A percentile compares a stretch with the other conserved stretches of the same genome.
Conservation (phyloP, 257 asterid genomes). For the Craterostigma plantagineum region DNA sequence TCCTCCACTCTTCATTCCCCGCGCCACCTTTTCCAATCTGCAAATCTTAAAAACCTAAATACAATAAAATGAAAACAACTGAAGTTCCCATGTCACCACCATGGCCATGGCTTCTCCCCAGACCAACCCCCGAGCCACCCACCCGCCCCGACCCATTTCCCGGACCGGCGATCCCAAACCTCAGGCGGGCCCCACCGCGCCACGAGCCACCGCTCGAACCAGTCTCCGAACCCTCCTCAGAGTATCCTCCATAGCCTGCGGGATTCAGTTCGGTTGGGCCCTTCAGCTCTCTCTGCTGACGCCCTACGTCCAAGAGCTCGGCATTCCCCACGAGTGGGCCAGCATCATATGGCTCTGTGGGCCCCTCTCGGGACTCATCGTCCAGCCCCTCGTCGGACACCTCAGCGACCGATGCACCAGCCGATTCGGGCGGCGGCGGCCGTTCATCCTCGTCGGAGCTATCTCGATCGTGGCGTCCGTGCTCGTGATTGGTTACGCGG, state of each 20-base stretch:
- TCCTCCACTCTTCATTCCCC: too few relatives aligned
- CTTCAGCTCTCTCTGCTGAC: constrained; percentile 50
- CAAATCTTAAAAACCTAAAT: too few relatives aligned
- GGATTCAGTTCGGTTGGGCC: constrained; percentile 97
- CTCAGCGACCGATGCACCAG: constrained; percentile 48
- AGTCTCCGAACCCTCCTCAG: constrained; percentile 43
- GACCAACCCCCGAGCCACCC: too few relatives aligned
- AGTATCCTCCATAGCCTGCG: constrained; percentile 71
- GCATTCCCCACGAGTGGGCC: constrained; percentile 62
- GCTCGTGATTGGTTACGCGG: constrained; percentile 33
- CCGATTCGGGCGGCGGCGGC: constrained; percentile 54
- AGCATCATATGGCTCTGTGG: constrained; percentile 81
- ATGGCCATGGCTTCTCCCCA: too few relatives aligned
- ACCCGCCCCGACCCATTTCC: too few relatives aligned
- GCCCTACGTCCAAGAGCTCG: constrained; percentile 65
- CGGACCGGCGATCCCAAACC: too few relatives aligned
- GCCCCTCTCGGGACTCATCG: constrained; percentile 57
- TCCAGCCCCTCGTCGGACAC: constrained; percentile 57
- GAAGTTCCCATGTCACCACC: too few relatives aligned
- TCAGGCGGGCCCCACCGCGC: too few relatives aligned
- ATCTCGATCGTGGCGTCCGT: constrained; percentile 36
- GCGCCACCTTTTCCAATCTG: too few relatives aligned
- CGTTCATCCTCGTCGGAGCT: constrained; percentile 51
- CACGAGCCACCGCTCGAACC: constrained; percentile 10
- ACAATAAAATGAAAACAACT: too few relatives aligned